Percentiles rank a stretch among this genome's conserved stretches.
These are phyloP conservation scores for Lyophyllum decastes DNA, from an alignment of 768 basidiomycete genomes.

Conservation along the genomic window DNA sequence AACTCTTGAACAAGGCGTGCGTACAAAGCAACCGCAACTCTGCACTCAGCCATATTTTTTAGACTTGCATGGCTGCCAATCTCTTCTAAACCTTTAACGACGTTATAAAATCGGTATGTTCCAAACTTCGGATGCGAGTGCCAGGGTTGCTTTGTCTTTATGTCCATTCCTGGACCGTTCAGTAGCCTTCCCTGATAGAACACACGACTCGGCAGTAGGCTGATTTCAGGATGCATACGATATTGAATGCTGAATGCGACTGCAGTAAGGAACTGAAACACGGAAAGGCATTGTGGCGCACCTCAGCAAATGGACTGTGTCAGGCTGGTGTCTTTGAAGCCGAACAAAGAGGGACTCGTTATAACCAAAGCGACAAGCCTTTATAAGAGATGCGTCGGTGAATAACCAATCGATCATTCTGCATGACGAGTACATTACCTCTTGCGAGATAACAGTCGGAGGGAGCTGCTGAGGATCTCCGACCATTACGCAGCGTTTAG, in stretches of 20 bases:
- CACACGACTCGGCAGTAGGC: conserved; percentile 79
- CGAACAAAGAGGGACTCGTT: conserved; percentile 94
- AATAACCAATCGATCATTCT: not conserved
- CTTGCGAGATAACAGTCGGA: conserved; percentile 68
- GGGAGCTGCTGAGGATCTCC: conserved; percentile 97
- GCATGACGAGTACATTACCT: conserved; percentile 27
- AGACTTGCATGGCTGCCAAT: conserved; percentile 62
- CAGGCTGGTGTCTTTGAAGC: conserved; percentile 73
- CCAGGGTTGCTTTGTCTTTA: conserved; percentile 85
- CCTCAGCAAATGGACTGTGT: conserved; percentile 93
- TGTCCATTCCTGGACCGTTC: conserved; percentile 89
- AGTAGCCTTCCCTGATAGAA: conserved; percentile 82
- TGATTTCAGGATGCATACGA: conserved; percentile 98
- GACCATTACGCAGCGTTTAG: conserved; percentile 86
- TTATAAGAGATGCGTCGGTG: not conserved
- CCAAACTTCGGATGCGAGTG: conserved; percentile 78
- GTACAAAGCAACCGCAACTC: conserved; percentile 78
- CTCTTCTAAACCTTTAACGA: conserved; percentile 70
- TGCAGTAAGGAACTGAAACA: conserved; percentile 1
- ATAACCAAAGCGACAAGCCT: conserved; percentile 76
- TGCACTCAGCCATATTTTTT: conserved; percentile 73
- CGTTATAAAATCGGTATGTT: conserved; percentile 88
- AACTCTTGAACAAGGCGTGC: conserved; percentile 69
- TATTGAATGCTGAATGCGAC: conserved; percentile 82
- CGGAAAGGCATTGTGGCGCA: conserved; percentile 26